Conservation (phyloP, 495 filamentous ascomycete species). For the Platismatia glauca region DNA sequence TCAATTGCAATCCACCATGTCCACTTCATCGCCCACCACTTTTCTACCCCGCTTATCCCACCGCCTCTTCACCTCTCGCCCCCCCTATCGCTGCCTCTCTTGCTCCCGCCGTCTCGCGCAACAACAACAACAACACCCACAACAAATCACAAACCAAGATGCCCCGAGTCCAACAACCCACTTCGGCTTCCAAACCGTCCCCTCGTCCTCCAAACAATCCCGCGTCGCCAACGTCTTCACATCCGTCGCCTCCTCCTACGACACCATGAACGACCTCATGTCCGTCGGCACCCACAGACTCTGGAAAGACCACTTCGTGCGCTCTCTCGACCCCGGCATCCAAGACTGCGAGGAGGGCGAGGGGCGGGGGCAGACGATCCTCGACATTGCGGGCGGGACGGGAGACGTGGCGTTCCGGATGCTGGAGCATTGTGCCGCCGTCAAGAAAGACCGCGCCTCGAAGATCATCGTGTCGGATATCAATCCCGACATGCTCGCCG, state of each 20-base stretch:
- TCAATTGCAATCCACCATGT: neutral
- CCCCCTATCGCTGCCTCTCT: conserved; percentile 47
- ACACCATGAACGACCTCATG: conserved; percentile 99
- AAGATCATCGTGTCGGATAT: conserved; percentile 89
- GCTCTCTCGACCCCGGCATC: conserved; percentile 79
- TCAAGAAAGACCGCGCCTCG: conserved; percentile 71
- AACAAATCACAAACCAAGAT: conserved; percentile 33
- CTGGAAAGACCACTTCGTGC: conserved; percentile 98
- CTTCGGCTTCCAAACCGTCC: conserved; percentile 86
- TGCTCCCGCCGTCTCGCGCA: conserved; percentile 35
- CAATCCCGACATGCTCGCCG: conserved; percentile 86
- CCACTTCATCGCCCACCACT: neutral
- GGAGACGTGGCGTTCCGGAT: conserved; percentile 97
- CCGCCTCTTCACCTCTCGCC: conserved; percentile 10
- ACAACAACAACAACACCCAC: conserved; percentile 34
- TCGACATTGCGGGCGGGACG: conserved; percentile 95
- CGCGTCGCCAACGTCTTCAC: conserved; percentile 86
- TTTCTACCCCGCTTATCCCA: neutral
- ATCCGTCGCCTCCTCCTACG: conserved; percentile 84
- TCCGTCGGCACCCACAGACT: conserved; percentile 91
- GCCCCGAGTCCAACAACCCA: conserved; percentile 59
- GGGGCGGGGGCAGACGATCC: conserved; percentile 48
- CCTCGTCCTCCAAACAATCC: conserved; percentile 71
- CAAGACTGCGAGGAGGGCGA: conserved; percentile 25
- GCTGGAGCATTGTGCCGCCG: conserved; percentile 74